Conservation (phyloP, 495 filamentous ascomycete species). For the Astrocystis sublimbata region DNA sequence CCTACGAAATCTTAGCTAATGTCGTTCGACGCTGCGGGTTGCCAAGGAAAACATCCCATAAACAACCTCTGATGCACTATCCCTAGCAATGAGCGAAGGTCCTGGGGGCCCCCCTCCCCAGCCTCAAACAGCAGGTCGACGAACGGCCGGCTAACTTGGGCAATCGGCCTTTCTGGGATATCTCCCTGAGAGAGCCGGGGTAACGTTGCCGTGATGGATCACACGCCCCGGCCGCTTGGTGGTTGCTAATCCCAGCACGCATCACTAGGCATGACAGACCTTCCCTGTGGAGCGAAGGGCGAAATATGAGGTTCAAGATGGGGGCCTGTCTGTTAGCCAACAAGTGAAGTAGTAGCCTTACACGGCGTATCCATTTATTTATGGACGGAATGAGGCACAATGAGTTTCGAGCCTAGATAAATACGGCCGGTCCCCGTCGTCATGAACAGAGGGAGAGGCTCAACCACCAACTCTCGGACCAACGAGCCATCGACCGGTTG, state of each 20-base stretch:
- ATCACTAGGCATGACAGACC: background rate
- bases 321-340: no score
- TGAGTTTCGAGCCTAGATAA: background rate
- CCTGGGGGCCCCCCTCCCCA: background rate
- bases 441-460: background rate
- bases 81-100: background rate
- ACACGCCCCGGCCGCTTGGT: background rate
- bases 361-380: background rate
- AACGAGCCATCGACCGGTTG: background rate
- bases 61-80: background rate
- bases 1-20: background rate
- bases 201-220: conserved; percentile 12
- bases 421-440: conserved; percentile 2
- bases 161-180: background rate
- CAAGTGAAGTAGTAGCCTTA: background rate
- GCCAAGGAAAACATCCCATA: background rate
- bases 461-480: background rate
- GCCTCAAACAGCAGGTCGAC: background rate
- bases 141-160: background rate
- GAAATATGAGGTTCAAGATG: conserved; percentile 2
- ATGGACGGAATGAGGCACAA: background rate
- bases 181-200: background rate
- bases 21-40: background rate
- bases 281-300: conserved; percentile 6
- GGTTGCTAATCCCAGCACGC: background rate